Evolutionary conservation across 768 basidiomycete genomes (phyloP).

Genomic region (Hypholoma fasciculare): DNA sequence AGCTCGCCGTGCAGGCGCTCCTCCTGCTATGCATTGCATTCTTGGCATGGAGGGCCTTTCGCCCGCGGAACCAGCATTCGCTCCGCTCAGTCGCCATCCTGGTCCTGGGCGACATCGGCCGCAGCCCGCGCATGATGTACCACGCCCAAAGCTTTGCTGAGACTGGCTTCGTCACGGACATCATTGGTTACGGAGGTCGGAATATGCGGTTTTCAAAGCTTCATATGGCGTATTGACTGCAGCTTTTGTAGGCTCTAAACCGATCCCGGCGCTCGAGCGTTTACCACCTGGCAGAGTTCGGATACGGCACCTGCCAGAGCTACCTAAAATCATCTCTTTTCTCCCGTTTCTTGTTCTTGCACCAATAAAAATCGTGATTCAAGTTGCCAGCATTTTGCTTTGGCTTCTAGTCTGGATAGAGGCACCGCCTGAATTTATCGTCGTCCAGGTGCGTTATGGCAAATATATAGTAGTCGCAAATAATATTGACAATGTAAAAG

Average conservation of each 20-base stretch:
- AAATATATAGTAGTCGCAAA: background rate
- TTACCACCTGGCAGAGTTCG: conserved; percentile 54
- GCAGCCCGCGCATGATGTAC: conserved; percentile 98
- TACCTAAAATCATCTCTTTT: conserved; percentile 49
- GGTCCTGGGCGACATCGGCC: conserved; percentile 93
- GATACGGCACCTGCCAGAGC: conserved; percentile 67
- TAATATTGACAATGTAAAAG: conserved; percentile 36
- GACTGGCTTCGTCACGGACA: conserved; percentile 70
- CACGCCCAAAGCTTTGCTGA: conserved; percentile 92
- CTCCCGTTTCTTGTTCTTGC: conserved; percentile 74
- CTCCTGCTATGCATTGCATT: conserved; percentile 15
- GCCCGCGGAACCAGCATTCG: conserved; percentile 37
- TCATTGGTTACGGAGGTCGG: conserved; percentile 88
- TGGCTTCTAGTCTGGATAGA: conserved; percentile 61
- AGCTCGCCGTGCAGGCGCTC: conserved; percentile 12
- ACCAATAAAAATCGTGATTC: conserved; percentile 78
- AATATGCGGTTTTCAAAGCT: background rate
- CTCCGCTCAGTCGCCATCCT: conserved; percentile 81
- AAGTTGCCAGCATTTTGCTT: conserved; percentile 61
- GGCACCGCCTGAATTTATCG: conserved; percentile 76
- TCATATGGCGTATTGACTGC: background rate
- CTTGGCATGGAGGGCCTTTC: conserved; percentile 33
- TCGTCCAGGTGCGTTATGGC: conserved; percentile 75
- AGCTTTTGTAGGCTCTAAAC: conserved; percentile 64
- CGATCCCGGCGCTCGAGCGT: conserved; percentile 69